Base-by-base conservation (phyloP, 495 filamentous ascomycete genomes). In the Aspergillus sclerotioniger region DNA sequence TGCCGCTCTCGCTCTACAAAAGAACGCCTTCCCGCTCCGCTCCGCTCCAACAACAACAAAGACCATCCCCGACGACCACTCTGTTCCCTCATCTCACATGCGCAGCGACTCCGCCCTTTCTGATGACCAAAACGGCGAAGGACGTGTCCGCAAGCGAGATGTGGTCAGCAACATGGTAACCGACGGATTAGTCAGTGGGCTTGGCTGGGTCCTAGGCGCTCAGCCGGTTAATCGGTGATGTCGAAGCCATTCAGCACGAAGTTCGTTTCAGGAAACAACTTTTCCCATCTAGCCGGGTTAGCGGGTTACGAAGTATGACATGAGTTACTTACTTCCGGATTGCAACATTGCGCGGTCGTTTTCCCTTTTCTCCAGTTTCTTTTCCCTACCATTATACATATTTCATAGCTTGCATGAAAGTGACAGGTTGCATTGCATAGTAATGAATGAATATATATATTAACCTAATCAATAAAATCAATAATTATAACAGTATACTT, bases 131-230 rank as follows among this genome's bases (percentile, higher is more conserved):
- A 62, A 61, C 32, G 66, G 65, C 62, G 72, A 73, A 16, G 80
- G 74, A 12, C 76, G 85, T 59, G 80, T 84, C 21, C 76, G 90
- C 45, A 94, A 92, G 75, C 79, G 91, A 61, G 91, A 96, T 76
- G 83, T 92, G 73, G 80, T 95, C 51, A 83, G 71, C 71, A 89
- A 76, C 77, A 91, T 82, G 87, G 85, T 79, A 70, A 91, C 69
- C 62, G 89, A 77, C 65, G 90, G 69, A 13, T 71, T 96, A 61
- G 91, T 88, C 2, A 89, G 86, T 64, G 90, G 91, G 3, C 84
- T 96, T 63, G 91, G 91, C 3, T 96, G 91, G 91, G 79, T 96
- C 37, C 80, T 96, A 59, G 88, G 87, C 59, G 88, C 88, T 13
- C 87, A 85, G 59, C 78, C 84, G n/a, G 73, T 80, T 35, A 69